Percentiles rank a stretch among this genome's conserved stretches.
Conservation (phyloP, 306 rosid genomes). For the Oxytropis ochrocephala region DNA sequence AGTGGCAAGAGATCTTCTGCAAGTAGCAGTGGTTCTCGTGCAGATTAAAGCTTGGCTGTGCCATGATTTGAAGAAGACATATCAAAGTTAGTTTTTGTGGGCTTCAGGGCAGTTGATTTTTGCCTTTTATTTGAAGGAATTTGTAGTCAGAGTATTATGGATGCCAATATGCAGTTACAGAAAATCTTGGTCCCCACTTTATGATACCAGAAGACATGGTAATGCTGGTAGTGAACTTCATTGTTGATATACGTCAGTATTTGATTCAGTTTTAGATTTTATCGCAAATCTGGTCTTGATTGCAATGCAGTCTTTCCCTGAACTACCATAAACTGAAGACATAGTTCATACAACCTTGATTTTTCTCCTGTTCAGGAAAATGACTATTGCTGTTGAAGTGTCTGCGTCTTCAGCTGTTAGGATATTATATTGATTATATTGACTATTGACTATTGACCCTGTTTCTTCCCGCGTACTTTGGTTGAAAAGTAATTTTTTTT, state of each 20-base stretch:
- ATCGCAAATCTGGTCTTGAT: neutral
- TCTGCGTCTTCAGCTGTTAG: neutral
- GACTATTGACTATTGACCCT: neutral
- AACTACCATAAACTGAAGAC: neutral
- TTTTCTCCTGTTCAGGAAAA: neutral
- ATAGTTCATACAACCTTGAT: neutral
- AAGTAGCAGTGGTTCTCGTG: conserved; percentile 38
- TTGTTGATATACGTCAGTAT: conserved; percentile 26
- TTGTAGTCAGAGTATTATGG: conserved; percentile 31
- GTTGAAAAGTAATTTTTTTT: neutral
- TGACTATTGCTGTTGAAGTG: conserved; percentile 1
- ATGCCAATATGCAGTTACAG: conserved; percentile 31
- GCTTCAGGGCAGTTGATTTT: conserved; percentile 39
- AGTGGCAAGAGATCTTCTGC: conserved; percentile 38
- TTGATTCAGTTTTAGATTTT: conserved; percentile 22
- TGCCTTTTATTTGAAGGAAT: conserved; percentile 21
- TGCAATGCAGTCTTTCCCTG: neutral
- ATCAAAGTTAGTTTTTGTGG: conserved; percentile 37
- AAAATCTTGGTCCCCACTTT: conserved; percentile 18
- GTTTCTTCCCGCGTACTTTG: neutral
- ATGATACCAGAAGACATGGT: conserved; percentile 24
- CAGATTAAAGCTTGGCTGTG: conserved; percentile 36
- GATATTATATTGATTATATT: neutral
- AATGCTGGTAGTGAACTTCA: conserved; percentile 23
- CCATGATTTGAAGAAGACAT: conserved; percentile 23